Evolutionary conservation across 345 rosid genomes (phyloP).

Genomic region (Moricandia arvensis): DNA sequence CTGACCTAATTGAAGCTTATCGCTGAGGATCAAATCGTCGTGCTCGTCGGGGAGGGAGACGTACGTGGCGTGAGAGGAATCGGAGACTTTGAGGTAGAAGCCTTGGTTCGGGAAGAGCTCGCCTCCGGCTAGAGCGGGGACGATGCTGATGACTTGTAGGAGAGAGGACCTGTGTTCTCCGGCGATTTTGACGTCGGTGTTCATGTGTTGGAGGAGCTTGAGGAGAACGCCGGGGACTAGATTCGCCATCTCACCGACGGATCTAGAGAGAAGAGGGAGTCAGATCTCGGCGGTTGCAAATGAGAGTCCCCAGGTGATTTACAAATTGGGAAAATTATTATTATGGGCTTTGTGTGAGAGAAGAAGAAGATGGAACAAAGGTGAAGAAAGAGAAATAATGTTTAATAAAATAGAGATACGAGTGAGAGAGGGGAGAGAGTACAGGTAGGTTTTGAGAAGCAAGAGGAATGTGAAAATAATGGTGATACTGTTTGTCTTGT

Average conservation of each 20-base stretch:
- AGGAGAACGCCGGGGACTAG: conserved; percentile 94
- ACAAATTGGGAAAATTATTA: conserved; percentile 12
- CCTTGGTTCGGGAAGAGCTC: conserved; percentile 92
- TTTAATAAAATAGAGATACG: neutral
- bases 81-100: conserved; percentile 92
- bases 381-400: neutral
- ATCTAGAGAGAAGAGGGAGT: conserved; percentile 5
- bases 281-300: conserved; percentile 26
- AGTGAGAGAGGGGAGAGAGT: neutral
- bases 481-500: conserved; percentile 1
- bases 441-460: conserved; percentile 26
- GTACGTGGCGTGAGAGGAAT: conserved; percentile 96
- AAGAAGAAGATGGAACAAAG: neutral
- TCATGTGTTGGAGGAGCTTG: conserved; percentile 95
- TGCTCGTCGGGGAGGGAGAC: conserved; percentile 95
- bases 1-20: conserved; percentile 93
- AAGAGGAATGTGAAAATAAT: conserved; percentile 29
- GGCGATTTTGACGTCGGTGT: conserved; percentile 92
- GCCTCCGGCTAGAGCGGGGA: conserved; percentile 95
- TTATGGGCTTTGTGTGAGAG: neutral
- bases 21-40: conserved; percentile 90
- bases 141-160: conserved; percentile 89
- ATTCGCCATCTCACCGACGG: conserved; percentile 73
- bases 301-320: conserved; percentile 16
- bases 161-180: conserved; percentile 95